These are phyloP conservation scores for Penicillium diatomitis DNA, from an alignment of 495 filamentous ascomycete genomes.

Conservation along the genomic window DNA sequence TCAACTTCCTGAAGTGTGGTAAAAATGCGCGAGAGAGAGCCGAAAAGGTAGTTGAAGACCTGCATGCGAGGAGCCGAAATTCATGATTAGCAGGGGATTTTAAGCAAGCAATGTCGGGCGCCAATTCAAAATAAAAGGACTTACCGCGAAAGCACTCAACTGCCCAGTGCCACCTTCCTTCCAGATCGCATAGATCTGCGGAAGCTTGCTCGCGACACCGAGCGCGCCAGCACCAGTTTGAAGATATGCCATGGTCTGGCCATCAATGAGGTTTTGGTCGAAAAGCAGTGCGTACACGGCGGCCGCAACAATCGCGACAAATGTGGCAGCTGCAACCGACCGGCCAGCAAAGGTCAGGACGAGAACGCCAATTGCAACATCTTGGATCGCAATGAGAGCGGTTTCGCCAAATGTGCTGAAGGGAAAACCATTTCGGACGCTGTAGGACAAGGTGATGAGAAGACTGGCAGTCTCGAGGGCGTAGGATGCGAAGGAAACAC, in stretches of 20 bases:
- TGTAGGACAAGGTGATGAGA: conserved; percentile 83
- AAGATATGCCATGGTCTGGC: conserved; percentile 59
- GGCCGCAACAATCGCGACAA: conserved; percentile 64
- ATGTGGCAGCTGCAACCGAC: conserved; percentile 52
- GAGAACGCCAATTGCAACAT: conserved; percentile 75
- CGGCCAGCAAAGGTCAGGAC: conserved; percentile 72
- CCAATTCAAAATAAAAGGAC: background rate
- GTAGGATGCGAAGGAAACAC: conserved; percentile 83
- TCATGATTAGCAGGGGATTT: too few relatives aligned
- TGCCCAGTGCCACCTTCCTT: conserved; percentile 83
- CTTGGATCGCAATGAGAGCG: conserved; percentile 81
- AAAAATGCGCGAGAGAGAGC: conserved; percentile 88
- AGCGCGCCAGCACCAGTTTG: conserved; percentile 81
- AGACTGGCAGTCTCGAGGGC: conserved; percentile 80
- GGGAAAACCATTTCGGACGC: conserved; percentile 78
- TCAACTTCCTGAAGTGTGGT: conserved; percentile 94
- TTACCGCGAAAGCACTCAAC: conserved; percentile 88
- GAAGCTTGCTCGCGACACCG: conserved; percentile 78
- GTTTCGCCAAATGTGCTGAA: conserved; percentile 96
- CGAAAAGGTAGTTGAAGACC: conserved; percentile 96
- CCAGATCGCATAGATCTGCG: conserved; percentile 82
- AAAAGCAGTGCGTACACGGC: conserved; percentile 60
- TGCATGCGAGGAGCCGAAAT: conserved; percentile 18
- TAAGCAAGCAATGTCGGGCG: too few relatives aligned
- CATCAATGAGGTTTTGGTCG: conserved; percentile 54